phyloP scores from a whole-genome alignment of 495 filamentous ascomycete species.

The Penicillium macrosclerotiorum region DNA sequence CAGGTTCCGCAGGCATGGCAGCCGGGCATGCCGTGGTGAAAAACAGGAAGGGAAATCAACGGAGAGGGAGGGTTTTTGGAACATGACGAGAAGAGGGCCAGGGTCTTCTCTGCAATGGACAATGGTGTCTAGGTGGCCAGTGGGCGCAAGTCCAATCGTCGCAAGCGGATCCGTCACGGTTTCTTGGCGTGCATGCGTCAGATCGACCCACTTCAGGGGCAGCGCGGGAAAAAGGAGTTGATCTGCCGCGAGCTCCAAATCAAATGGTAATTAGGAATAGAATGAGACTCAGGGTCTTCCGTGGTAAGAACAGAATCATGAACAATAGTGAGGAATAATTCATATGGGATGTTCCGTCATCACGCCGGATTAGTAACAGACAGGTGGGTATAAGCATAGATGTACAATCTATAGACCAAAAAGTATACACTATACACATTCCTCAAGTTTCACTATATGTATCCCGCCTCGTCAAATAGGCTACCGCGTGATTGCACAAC shows the following conservation, averaged over 20 bases:
- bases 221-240: no score
- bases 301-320: no score
- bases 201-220: neutral
- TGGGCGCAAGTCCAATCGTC: slow-evolving; percentile 22
- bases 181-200: slow-evolving; percentile 8
- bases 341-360: neutral
- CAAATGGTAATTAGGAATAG: no score
- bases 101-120: neutral
- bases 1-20: slow-evolving; percentile 18
- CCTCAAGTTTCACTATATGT: slow-evolving; percentile 14
- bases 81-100: neutral
- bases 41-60: slow-evolving; percentile 1
- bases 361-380: neutral
- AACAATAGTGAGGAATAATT: no score
- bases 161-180: slow-evolving; percentile 19
- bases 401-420: neutral
- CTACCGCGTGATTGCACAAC: slow-evolving; percentile 81
- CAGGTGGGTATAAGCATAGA: neutral
- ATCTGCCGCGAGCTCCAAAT: no score
- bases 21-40: slow-evolving; percentile 20
- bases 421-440: slow-evolving; percentile 1
- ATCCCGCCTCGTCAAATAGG: slow-evolving; percentile 82
- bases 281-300: no score
- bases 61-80: neutral
- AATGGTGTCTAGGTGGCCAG: neutral